Base-by-base conservation (phyloP, 257 asterid species). In the Rhazya stricta region DNA sequence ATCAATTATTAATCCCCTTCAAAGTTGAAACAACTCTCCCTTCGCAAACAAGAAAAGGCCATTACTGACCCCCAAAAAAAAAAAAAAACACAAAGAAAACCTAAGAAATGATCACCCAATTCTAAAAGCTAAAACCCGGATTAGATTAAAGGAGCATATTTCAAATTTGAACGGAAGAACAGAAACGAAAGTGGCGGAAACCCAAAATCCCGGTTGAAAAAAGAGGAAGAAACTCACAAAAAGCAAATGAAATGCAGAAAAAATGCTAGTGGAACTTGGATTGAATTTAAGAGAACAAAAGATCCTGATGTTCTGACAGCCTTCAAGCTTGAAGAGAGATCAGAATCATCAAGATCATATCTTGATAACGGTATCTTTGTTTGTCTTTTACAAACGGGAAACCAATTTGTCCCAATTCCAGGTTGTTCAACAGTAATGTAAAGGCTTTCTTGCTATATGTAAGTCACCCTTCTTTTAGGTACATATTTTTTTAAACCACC, bases 281-380 rank as follows among this genome's bases (percentile, higher is more conserved):
- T 62, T 56, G 60, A 51, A 43, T 13, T 43, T 30, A 48, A 73
- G 34, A 48, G 39, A 65, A 50, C 76, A 50, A 45, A 36, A 50
- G 37, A 69, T 5, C 76, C 6, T 42, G 70, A 74, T 74, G 54
- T 58, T 42, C 77, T 41, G 46, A 23, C 15, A 48, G 34, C 50
- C 46, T 32, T 74, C 30, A 50, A 72, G 68, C 58, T 56, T 45
- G 36, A 34, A 46, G 73, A 66, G 42, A 32, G 71, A 51, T 58
- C 25, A 39, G 83, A 42, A 74, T 62, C 72, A 42, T 42, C 53
- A 48, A 25, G 41, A 39, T 74, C 65, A 29, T 54, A 62, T 27
- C 37, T 27, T 75, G 39, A 70, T 60, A 91, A 91, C 91, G 82
- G 96, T 85, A 82, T 83, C 72, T 83, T 84, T 79, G 56, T 78